These are phyloP conservation scores for Polymyxa betae DNA, from an alignment of 208 protist genomes.

Conservation along the genomic window DNA sequence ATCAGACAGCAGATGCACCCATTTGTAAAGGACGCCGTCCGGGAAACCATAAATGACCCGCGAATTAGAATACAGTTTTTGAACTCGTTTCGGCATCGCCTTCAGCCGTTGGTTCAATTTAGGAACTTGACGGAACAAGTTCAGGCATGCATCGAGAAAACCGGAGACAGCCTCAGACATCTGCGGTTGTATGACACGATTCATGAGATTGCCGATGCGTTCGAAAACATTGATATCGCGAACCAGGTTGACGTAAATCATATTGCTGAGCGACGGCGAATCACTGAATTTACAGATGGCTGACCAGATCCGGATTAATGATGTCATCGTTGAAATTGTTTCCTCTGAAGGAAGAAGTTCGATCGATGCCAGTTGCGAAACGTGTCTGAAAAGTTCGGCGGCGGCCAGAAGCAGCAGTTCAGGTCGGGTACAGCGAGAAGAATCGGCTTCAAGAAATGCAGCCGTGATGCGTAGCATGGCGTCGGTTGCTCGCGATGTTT, in stretches of 20 bases:
- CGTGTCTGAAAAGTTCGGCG: background rate
- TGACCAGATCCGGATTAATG: conserved; percentile 9
- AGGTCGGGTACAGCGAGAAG: background rate
- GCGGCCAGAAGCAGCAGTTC: background rate
- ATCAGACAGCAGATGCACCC: background rate
- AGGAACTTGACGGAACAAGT: background rate
- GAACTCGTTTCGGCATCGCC: background rate
- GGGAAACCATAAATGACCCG: background rate
- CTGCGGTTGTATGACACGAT: background rate
- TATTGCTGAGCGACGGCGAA: background rate
- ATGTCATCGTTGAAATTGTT: background rate
- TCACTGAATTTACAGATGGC: background rate
- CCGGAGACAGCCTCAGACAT: background rate
- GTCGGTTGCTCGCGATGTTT: conserved; percentile 5
- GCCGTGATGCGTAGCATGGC: background rate
- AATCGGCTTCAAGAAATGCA: background rate
- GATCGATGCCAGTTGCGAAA: background rate
- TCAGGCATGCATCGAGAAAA: background rate
- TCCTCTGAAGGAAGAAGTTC: background rate
- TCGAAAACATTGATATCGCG: background rate
- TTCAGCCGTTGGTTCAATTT: background rate
- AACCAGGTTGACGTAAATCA: conserved; percentile 17
- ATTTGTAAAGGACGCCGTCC: background rate
- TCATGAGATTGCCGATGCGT: background rate
- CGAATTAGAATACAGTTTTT: background rate